A percentile compares a stretch with the other conserved stretches of the same genome.
Evolutionary conservation across 768 basidiomycete species (phyloP).

Genomic region (Tephrocybe sp.): DNA sequence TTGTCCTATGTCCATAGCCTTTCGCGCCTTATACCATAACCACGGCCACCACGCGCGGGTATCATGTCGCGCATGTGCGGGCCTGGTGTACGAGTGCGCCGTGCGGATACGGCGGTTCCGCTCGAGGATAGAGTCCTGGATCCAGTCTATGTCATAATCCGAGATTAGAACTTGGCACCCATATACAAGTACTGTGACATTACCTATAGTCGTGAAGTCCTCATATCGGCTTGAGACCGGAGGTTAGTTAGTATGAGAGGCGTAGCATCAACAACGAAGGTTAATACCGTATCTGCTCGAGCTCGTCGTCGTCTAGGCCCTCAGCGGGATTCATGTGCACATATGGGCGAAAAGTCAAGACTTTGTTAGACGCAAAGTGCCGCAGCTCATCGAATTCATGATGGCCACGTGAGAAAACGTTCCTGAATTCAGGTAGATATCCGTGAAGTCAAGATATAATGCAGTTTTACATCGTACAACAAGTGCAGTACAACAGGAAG

Average conservation of each 20-base stretch:
- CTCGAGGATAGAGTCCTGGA: slow-evolving; percentile 92
- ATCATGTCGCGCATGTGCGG: slow-evolving; percentile 1
- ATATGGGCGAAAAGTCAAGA: slow-evolving; percentile 14
- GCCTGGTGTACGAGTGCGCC: slow-evolving; percentile 42
- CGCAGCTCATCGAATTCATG: not conserved
- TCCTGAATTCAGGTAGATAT: not conserved
- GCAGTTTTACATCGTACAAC: slow-evolving; percentile 8
- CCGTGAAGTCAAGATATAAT: not conserved
- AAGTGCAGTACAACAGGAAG: not conserved
- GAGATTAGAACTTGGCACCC: not conserved
- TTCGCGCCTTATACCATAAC: slow-evolving; percentile 63
- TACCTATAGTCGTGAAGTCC: slow-evolving; percentile 94
- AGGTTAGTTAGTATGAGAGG: slow-evolving; percentile 15
- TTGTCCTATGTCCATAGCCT: slow-evolving; percentile 69
- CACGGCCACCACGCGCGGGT: slow-evolving; percentile 43
- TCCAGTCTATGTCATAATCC: slow-evolving; percentile 71
- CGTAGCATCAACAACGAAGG: slow-evolving; percentile 5
- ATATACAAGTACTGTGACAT: slow-evolving; percentile 5
- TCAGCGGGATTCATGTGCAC: slow-evolving; percentile 39
- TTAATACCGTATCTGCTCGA: slow-evolving; percentile 61
- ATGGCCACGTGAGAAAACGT: slow-evolving; percentile 11
- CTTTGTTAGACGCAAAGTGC: slow-evolving; percentile 1
- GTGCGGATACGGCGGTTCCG: slow-evolving; percentile 74
- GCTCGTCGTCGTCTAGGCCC: slow-evolving; percentile 63
- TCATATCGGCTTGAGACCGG: slow-evolving; percentile 72